phyloP scores from a whole-genome alignment of 192 early-diverging fungal species.

The Nowakowskiella sp. region DNA sequence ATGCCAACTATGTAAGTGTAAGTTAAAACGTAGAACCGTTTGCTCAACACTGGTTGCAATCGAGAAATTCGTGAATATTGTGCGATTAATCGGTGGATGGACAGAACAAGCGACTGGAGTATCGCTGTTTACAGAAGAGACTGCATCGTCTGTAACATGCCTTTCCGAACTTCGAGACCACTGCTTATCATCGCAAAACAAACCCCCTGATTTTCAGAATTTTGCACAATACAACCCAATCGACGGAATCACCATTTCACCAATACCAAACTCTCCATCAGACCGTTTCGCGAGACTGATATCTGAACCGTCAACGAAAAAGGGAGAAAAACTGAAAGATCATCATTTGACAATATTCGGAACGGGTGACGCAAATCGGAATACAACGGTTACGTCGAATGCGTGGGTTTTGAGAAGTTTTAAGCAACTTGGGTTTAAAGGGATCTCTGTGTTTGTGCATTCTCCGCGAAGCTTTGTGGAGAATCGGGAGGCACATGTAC shows the following conservation, averaged over 20 bases:
- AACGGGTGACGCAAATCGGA: slow-evolving; percentile 22
- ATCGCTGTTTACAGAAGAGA: slow-evolving; percentile 15
- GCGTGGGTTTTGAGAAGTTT: slow-evolving; percentile 24
- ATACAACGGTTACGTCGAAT: slow-evolving; percentile 42
- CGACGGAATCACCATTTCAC: not conserved
- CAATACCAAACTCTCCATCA: not conserved
- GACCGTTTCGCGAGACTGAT: too few relatives aligned
- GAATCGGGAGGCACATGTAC: too few relatives aligned
- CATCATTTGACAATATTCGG: slow-evolving; percentile 27
- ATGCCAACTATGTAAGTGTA: not conserved
- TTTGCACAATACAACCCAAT: not conserved
- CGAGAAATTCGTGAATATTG: slow-evolving; percentile 23
- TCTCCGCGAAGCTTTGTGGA: too few relatives aligned
- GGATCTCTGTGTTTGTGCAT: too few relatives aligned
- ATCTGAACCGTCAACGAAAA: too few relatives aligned
- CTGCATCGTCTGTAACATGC: not conserved
- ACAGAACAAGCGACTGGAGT: slow-evolving; percentile 19
- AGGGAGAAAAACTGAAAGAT: not conserved
- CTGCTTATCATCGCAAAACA: not conserved
- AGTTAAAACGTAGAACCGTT: slow-evolving; percentile 3
- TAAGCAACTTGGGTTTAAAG: slow-evolving; percentile 10
- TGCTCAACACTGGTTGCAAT: slow-evolving; percentile 26
- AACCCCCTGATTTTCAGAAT: not conserved
- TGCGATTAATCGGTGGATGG: slow-evolving; percentile 28
- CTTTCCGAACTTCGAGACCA: not conserved